These are phyloP conservation scores for Fusarium decemcellulare DNA, from an alignment of 2,329 filamentous ascomycete genomes.

Conservation along the genomic window DNA sequence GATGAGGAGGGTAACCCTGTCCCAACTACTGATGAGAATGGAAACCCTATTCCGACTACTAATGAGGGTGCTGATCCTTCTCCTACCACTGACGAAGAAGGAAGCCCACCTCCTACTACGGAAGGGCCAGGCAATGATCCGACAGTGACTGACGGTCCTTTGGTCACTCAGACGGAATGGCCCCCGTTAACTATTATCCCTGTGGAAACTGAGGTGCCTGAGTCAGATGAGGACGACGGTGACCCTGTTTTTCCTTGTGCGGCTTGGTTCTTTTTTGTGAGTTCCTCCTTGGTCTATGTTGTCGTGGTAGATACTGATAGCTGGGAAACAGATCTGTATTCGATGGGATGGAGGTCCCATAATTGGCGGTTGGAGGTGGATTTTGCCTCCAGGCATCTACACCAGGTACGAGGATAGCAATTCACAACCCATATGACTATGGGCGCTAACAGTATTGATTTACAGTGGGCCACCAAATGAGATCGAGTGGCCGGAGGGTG, in stretches of 20 bases:
- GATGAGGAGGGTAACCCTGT: too few relatives aligned
- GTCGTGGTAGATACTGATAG: neutral
- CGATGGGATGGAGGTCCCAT: conserved; percentile 10
- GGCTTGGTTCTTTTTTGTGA: conserved; percentile 27
- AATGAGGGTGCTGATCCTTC: neutral
- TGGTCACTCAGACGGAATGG: conserved; percentile 19
- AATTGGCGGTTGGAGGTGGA: conserved; percentile 17
- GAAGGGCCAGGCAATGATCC: neutral
- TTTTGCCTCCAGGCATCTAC: conserved; percentile 25
- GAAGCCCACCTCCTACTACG: neutral
- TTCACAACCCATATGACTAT: too few relatives aligned
- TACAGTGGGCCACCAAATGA: conserved; percentile 17
- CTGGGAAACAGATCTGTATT: conserved; percentile 13
- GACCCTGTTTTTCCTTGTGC: conserved; percentile 13
- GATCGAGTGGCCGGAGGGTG: conserved; percentile 7
- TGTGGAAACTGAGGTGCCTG: conserved; percentile 6
- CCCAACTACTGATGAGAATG: too few relatives aligned
- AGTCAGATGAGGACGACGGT: conserved; percentile 1
- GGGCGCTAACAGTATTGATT: too few relatives aligned
- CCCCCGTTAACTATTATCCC: conserved; percentile 14
- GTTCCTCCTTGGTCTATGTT: neutral
- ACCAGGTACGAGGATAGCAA: neutral
- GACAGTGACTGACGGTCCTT: conserved; percentile 3
- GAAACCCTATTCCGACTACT: neutral
- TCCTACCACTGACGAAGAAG: neutral